Evolutionary conservation across 2,329 filamentous ascomycete genomes (phyloP).

Genomic region (Decorospora gaudefroyi): DNA sequence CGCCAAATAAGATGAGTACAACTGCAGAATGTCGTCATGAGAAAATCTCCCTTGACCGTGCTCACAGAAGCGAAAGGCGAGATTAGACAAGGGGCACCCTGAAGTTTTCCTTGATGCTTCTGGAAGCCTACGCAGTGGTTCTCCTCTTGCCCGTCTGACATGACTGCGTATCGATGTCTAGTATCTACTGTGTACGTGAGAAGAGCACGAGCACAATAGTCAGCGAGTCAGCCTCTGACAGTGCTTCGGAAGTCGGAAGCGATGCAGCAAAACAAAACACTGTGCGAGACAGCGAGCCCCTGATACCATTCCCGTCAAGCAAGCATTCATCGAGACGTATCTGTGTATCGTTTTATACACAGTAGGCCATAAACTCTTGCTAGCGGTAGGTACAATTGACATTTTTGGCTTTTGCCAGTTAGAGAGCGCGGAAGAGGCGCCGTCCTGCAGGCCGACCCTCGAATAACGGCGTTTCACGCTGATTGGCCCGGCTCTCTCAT

Average conservation of each 20-base stretch:
- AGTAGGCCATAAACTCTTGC: not conserved
- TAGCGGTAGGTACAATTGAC: not conserved
- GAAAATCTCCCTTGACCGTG: constrained; percentile 20
- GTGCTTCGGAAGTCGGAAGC: constrained; percentile 16
- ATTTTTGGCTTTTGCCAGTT: constrained; percentile 4
- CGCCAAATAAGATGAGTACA: constrained; percentile 21
- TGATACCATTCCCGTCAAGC: not conserved
- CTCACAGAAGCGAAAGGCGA: constrained; percentile 12
- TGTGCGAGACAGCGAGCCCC: not conserved
- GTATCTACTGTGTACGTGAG: constrained; percentile 9
- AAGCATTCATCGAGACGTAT: not conserved
- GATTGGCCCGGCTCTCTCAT: constrained; percentile 17
- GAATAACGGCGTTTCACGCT: constrained; percentile 3
- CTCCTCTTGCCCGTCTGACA: constrained; percentile 13
- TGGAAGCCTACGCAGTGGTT: constrained; percentile 10
- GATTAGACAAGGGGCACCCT: constrained; percentile 12
- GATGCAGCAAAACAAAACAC: constrained; percentile 16
- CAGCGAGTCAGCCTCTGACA: constrained; percentile 28
- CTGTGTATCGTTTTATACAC: too few relatives aligned
- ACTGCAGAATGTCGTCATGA: constrained; percentile 25
- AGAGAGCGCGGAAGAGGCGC: constrained; percentile 10
- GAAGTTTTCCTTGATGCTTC: constrained; percentile 5
- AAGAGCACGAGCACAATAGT: constrained; percentile 12
- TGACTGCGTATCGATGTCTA: not conserved
- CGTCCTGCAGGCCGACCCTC: constrained; percentile 1